Percentiles rank a stretch among this genome's conserved stretches.
Conservation (phyloP, 805 yeast species). For the Yarrowia sp. region DNA sequence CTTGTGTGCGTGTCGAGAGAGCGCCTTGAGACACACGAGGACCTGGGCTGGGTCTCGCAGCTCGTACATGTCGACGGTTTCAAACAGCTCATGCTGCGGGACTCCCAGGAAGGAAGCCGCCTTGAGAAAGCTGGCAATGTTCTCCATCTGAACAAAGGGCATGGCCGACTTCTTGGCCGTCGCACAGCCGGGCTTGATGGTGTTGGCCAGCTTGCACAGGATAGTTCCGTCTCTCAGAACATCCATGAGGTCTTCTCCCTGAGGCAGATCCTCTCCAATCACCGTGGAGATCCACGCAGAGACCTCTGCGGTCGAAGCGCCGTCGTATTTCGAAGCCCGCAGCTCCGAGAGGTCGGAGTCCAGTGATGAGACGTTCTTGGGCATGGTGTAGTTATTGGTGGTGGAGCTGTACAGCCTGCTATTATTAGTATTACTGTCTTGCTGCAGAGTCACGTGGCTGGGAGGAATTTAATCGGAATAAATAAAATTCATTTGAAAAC, state of each 20-base stretch:
- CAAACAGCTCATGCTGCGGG: slow-evolving; percentile 78
- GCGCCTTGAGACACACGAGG: slow-evolving; percentile 66
- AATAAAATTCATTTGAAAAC: background rate
- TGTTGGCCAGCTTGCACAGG: slow-evolving; percentile 49
- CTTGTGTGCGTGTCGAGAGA: slow-evolving; percentile 65
- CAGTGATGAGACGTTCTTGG: background rate
- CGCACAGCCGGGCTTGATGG: slow-evolving; percentile 41
- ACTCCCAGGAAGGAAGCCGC: slow-evolving; percentile 64
- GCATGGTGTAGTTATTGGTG: background rate
- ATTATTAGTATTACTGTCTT: background rate
- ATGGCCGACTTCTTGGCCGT: slow-evolving; percentile 60
- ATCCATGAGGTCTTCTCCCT: slow-evolving; percentile 49
- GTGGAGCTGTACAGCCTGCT: background rate
- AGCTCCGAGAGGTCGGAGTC: background rate
- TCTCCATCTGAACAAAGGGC: slow-evolving; percentile 86
- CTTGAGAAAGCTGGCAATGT: slow-evolving; percentile 66
- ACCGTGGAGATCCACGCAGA: slow-evolving; percentile 51
- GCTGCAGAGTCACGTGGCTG: background rate
- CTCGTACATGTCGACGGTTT: slow-evolving; percentile 74
- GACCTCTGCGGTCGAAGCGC: slow-evolving; percentile 27
- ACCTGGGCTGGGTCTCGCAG: slow-evolving; percentile 75
- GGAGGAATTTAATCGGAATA: background rate
- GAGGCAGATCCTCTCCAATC: slow-evolving; percentile 40
- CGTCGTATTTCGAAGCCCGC: slow-evolving; percentile 17
- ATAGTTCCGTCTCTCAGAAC: slow-evolving; percentile 60